Base-by-base conservation (phyloP, 2,329 filamentous ascomycete genomes). In the Aspergillus cejpii region DNA sequence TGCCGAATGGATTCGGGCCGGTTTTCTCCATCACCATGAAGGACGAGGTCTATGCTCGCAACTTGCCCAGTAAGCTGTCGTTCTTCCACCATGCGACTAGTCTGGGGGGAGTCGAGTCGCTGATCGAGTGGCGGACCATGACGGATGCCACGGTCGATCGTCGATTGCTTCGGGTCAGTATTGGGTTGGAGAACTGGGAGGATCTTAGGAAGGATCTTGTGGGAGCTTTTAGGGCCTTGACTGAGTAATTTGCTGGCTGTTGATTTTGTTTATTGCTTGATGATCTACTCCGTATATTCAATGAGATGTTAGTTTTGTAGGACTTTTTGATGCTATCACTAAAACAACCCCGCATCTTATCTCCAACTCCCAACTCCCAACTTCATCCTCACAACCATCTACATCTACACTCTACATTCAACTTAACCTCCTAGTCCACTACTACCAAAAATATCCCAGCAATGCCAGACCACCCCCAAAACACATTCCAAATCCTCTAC, bases 101-200 rank as follows among this genome's bases (percentile, higher is more conserved):
- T 65, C 69, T 97, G 21, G 92, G 92, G 2, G 91, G 92, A 3
- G 88, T 97, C 7, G 92, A 97, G 77, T 92, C 87, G 60, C 69
- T 97, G 72, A 90, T 98, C 56, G 92, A 98, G 76, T 98, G 92
- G 92, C 77, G 92, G 47, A 80, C 85, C 38, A 92, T 98, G 87
- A 84, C 82, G 47, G 92, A 98, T 72, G 58, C 68, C 2, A 74
- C 65, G 1, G 82, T 94, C 29, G 87, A 94, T 61, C 78, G 74
- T 60, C 74, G 79, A 46, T 65, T 97, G 63, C 60, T 96, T 66
- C 73, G 92, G 41, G 71, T 98, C 23, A 96, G 90, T 64, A 71
- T 96, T 26, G 92, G 92, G 0, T 77, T 96, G 24, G 92, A 98
- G 73, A 80, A 78, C 37, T 85, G 85, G 74, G 85, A 92, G 65